Evolutionary conservation across 116 monocot genomes (phyloP).

Genomic region (Phalaenopsis hybrid): DNA sequence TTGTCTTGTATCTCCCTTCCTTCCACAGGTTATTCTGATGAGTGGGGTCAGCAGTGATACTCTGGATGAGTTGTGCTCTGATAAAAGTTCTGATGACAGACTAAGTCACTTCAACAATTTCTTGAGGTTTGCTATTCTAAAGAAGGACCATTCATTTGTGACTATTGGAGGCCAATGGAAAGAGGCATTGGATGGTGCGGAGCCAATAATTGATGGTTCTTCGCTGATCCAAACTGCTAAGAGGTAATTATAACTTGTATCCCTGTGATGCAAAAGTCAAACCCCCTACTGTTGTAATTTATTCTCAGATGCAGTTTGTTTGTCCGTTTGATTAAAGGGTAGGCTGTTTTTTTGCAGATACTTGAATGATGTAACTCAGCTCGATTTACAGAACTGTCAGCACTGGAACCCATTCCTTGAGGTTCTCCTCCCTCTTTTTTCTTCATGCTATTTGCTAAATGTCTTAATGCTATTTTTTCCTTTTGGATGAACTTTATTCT

Average conservation of each 20-base stretch:
- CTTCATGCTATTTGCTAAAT: neutral
- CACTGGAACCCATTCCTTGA: slow-evolving; percentile 97
- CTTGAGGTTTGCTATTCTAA: slow-evolving; percentile 83
- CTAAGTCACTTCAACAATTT: slow-evolving; percentile 63
- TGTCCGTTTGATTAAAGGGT: neutral
- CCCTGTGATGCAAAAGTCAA: neutral
- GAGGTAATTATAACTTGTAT: slow-evolving; percentile 36
- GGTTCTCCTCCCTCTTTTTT: slow-evolving; percentile 28
- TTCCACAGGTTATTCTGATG: slow-evolving; percentile 81
- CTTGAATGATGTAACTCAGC: slow-evolving; percentile 58
- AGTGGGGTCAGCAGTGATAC: slow-evolving; percentile 75
- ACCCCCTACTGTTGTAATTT: neutral
- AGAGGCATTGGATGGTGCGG: slow-evolving; percentile 61
- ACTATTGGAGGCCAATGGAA: slow-evolving; percentile 86
- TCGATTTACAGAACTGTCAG: slow-evolving; percentile 71
- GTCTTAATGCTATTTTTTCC: neutral
- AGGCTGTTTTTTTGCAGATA: slow-evolving; percentile 33
- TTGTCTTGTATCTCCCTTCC: neutral
- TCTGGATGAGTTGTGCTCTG: slow-evolving; percentile 54
- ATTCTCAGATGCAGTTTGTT: slow-evolving; percentile 6
- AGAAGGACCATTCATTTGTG: slow-evolving; percentile 73
- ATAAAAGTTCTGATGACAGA: slow-evolving; percentile 45
- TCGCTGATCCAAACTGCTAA: slow-evolving; percentile 65
- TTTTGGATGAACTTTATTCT: neutral
- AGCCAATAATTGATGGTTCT: slow-evolving; percentile 55